Evolutionary conservation across 2,329 filamentous ascomycete genomes (phyloP), one percentile per base, ranked within the genome.

Genomic region (Tricladium varicosporioides): DNA sequence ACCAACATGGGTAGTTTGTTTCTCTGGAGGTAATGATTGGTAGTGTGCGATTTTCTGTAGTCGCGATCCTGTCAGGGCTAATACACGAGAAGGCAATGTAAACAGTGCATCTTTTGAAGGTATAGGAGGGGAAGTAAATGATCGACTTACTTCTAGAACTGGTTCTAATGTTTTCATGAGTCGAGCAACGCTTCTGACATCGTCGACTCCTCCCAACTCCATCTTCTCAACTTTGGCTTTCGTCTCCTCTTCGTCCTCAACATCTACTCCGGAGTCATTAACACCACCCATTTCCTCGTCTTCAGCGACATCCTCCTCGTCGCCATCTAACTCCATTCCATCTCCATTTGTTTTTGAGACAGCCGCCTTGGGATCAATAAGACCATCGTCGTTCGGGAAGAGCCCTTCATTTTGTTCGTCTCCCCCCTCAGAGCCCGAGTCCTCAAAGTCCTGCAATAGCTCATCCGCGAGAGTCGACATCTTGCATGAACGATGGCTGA

Each of bases 401-500:
- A 75, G 69, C 32, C 69, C 71, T 60, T 78, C 76, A 51, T 80
- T 76, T 56, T 82, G 78, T 32, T 83, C 78, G 36, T 84, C 83
- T 60, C 87, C 87, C 40, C 81, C 84, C 66, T 94, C 90, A 52
- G 91, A 91, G 51, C 86, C 91, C 5, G 86, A 90, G 69, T 95
- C 91, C 67, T 92, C 91, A 63, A 96, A 94, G 71, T 96, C 91
- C 69, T 94, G 90, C 66, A 97, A 80, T 10, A 99, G 83, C 72
- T 97, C 93, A 69, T 97, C 92, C 61, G 91, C 93, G 62, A 95
- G 82, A 46, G 91, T 95, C 72, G 93, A 91, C 92, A 97, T 95
- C 31, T 65, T 60, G 43, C 22, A 27, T 52, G 50, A 44, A 45
- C 40, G 48, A 45, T 44, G 51, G 43, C 46, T n/a, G 36, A n/a